These are phyloP conservation scores for Cyberlindnera maritima DNA, from an alignment of 805 yeast genomes.

Conservation along the genomic window DNA sequence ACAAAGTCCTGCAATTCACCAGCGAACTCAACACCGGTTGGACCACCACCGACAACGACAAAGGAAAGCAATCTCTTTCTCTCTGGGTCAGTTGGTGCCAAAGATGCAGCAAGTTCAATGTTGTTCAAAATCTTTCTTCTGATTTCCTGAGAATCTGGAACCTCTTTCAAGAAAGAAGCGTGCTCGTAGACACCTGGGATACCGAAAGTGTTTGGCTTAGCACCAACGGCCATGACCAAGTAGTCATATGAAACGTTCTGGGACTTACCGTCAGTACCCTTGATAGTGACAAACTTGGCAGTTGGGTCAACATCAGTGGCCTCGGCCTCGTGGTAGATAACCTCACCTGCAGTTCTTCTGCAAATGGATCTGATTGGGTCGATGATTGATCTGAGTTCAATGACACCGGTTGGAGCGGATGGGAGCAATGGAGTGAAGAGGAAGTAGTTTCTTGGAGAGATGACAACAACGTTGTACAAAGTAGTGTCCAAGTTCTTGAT, in stretches of 20 bases:
- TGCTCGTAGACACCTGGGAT: constrained; percentile 91
- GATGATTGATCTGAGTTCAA: constrained; percentile 85
- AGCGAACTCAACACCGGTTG: constrained; percentile 97
- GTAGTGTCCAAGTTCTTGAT: constrained; percentile 83
- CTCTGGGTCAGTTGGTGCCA: constrained; percentile 70
- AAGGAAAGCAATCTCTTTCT: constrained; percentile 81
- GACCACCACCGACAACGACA: constrained; percentile 98
- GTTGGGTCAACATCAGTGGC: constrained; percentile 80
- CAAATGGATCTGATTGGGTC: constrained; percentile 90
- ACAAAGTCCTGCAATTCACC: constrained; percentile 95
- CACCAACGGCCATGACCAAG: constrained; percentile 91
- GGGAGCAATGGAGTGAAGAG: constrained; percentile 95
- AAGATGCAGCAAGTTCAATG: constrained; percentile 82
- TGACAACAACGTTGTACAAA: constrained; percentile 81
- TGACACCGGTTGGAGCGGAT: constrained; percentile 91
- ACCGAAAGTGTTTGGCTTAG: constrained; percentile 91
- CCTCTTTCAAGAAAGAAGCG: constrained; percentile 87
- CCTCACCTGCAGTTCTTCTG: constrained; percentile 75
- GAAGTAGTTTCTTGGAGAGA: constrained; percentile 94
- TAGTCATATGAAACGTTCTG: constrained; percentile 64
- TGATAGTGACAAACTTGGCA: constrained; percentile 60
- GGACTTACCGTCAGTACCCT: constrained; percentile 48
- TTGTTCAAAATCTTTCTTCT: constrained; percentile 81
- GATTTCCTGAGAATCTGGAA: constrained; percentile 81
- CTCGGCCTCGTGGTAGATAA: constrained; percentile 83